phyloP scores from a whole-genome alignment of 257 asterid species.

The Eustoma russellianum region DNA sequence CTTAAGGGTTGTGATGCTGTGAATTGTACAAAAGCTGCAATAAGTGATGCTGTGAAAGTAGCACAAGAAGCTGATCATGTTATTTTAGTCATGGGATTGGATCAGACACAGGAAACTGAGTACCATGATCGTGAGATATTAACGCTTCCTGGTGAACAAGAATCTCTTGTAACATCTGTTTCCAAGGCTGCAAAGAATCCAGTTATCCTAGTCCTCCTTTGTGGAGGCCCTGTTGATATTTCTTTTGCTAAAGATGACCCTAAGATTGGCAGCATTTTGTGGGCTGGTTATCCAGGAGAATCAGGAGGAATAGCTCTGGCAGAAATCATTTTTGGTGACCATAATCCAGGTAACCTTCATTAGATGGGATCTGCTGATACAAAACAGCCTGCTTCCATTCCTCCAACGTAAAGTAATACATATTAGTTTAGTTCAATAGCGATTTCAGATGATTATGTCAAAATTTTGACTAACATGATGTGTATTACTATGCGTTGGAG shows the following conservation, averaged over 20 bases:
- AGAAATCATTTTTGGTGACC: slow-evolving; percentile 60
- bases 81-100: slow-evolving; percentile 78
- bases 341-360: slow-evolving; percentile 57
- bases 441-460: no score
- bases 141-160: slow-evolving; percentile 71
- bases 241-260: slow-evolving; percentile 46
- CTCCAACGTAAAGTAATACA: no score
- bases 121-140: slow-evolving; percentile 46
- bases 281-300: slow-evolving; percentile 94
- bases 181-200: slow-evolving; percentile 61
- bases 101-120: slow-evolving; percentile 54
- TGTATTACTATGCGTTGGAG: no score
- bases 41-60: slow-evolving; percentile 29
- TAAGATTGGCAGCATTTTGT: slow-evolving; percentile 59
- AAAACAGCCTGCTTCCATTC: no score
- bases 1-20: slow-evolving; percentile 48
- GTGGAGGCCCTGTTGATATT: slow-evolving; percentile 73
- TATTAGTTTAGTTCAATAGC: no score
- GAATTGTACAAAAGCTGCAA: slow-evolving; percentile 34
- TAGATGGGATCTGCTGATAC: no score
- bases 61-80: slow-evolving; percentile 54
- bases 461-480: no score
- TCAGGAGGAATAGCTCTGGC: slow-evolving; percentile 80
- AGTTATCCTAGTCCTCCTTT: slow-evolving; percentile 50
- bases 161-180: slow-evolving; percentile 42